These are phyloP conservation scores for Penicillium brevicompactum DNA, from an alignment of 2,329 filamentous ascomycete species.

Conservation along the genomic window DNA sequence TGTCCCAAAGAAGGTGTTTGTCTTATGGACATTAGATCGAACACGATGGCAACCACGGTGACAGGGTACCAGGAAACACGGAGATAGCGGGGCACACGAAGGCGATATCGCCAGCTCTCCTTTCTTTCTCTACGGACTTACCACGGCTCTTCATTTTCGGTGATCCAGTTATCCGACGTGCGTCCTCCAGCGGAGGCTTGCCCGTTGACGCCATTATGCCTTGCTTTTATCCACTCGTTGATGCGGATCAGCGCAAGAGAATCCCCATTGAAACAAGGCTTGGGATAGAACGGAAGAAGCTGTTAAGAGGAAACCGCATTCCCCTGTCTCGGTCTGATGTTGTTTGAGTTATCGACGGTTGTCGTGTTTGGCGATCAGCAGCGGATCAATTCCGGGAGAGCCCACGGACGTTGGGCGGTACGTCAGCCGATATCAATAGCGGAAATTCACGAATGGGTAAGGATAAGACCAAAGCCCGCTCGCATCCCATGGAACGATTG, in stretches of 20 bases:
- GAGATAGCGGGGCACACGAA: background rate
- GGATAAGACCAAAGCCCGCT: slow-evolving; percentile 16
- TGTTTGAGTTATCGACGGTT: slow-evolving; percentile 14
- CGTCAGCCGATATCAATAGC: slow-evolving; percentile 9
- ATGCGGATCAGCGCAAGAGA: slow-evolving; percentile 39
- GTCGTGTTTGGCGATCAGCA: slow-evolving; percentile 17
- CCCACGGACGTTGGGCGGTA: slow-evolving; percentile 10
- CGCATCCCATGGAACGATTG: slow-evolving; percentile 18
- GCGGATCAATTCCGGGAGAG: slow-evolving; percentile 21
- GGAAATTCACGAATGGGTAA: slow-evolving; percentile 14
- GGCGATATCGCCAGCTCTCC: too few species aligned
- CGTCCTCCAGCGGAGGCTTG: slow-evolving; percentile 48
- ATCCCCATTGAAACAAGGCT: slow-evolving; percentile 44
- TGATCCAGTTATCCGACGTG: slow-evolving; percentile 48
- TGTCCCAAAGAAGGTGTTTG: background rate
- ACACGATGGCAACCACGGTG: background rate
- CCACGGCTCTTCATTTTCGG: slow-evolving; percentile 53
- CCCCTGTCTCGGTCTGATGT: slow-evolving; percentile 29
- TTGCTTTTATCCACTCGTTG: slow-evolving; percentile 33
- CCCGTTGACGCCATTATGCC: slow-evolving; percentile 46
- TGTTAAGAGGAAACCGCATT: slow-evolving; percentile 40
- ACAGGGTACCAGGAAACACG: background rate
- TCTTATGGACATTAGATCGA: background rate
- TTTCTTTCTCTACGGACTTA: slow-evolving; percentile 30
- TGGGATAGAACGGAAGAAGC: slow-evolving; percentile 30